Base-by-base conservation (phyloP, 768 basidiomycete genomes). In the Vishniacozyma victoriae region DNA sequence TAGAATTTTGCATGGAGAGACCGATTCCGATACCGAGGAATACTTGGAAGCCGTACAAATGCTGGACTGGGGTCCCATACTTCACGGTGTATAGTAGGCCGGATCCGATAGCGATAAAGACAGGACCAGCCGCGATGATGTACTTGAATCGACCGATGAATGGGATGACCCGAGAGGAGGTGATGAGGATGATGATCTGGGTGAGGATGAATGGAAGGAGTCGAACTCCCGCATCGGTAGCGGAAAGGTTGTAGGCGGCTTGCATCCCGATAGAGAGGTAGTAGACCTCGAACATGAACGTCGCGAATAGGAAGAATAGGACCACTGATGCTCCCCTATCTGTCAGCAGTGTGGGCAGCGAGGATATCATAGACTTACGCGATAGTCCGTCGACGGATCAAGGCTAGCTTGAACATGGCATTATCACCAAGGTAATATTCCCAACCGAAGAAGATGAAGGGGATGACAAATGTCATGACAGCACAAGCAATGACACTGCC, bases 1-100 rank as follows among this genome's bases (percentile, higher is more conserved):
- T 67, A 5, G 61, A 53, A 52, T 74, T 74, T 59, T 74, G 71
- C 44, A 72, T 41, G 16, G 64, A 59, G 35, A 56, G 38, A 16
- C 76, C 76, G 42, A 76, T 59, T 19, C 77, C 75, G 16, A 72
- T 48, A 15, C 73, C 75, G 23, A 76, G 41, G 13, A 77, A 54
- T 20, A 66, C 72, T 54, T 74, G 69, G 62, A 61, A 75, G 0
- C 75, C 75, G 52, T 66, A 70, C 4, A 74, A 25, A n/a, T 60
- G 54, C 19, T 53, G 37, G 37, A 48, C 48, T 1, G 62, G 39
- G 7, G 69, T 62, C 27, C 50, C 31, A 25, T 59, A 57, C 36
- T 55, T 57, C 53, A 74, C 52, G 7, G 70, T 67, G 64, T 71
- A 73, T 22, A 76, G 58, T 3, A 74, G 62, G n/a, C 74, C 75